Evolutionary conservation across 176 grass and related monocot genomes (phyloP).

Genomic region (Cocos nucifera): DNA sequence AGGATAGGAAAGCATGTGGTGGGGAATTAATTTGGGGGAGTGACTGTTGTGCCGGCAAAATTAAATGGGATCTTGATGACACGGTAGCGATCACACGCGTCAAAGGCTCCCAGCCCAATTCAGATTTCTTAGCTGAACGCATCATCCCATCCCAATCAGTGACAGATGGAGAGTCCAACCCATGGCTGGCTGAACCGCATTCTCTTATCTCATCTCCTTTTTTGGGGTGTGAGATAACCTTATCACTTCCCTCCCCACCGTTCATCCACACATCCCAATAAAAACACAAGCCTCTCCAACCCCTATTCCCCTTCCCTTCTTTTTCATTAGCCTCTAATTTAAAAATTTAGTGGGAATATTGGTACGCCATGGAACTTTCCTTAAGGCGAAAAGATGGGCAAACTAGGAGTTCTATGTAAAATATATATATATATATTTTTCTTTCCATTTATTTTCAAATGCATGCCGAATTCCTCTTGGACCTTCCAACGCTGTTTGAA

Average conservation of each 20-base stretch:
- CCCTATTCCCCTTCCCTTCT: background rate
- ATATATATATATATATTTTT: no score
- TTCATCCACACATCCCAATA: slow-evolving; percentile 13
- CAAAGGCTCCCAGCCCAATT: slow-evolving; percentile 26
- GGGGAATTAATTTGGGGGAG: slow-evolving; percentile 30
- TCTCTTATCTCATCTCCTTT: background rate
- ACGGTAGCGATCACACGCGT: slow-evolving; percentile 24
- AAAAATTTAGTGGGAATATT: no score
- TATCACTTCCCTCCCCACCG: background rate
- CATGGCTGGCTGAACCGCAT: no score
- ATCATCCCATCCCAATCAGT: background rate
- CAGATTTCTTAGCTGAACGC: slow-evolving; percentile 6
- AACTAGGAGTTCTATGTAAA: no score
- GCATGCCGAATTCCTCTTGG: no score
- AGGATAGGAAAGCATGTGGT: slow-evolving; percentile 32
- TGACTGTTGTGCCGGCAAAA: slow-evolving; percentile 10
- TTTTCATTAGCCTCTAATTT: no score
- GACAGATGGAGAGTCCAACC: background rate
- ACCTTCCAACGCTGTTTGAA: no score
- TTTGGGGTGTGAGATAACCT: background rate
- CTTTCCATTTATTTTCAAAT: no score
- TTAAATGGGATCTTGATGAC: slow-evolving; percentile 32
- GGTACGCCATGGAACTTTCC: no score
- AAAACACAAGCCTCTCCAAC: background rate
- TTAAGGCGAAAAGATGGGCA: no score